phyloP scores from a whole-genome alignment of 2,329 filamentous ascomycete genomes.

The Colletotrichum sp. region DNA sequence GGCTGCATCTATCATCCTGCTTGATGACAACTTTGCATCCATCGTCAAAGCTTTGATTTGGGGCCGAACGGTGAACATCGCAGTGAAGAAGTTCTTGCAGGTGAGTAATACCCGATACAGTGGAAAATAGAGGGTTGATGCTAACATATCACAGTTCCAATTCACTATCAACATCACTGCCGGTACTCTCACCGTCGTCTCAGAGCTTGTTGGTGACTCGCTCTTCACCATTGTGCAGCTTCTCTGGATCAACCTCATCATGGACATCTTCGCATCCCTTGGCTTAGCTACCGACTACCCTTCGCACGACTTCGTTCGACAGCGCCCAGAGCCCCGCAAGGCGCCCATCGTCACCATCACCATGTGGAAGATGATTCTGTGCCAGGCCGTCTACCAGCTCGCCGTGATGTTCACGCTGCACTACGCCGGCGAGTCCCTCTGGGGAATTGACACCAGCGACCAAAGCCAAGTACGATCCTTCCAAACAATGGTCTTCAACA shows the following conservation, averaged over 20 bases:
- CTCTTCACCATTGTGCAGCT: slow-evolving; percentile 63
- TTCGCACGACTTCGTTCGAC: slow-evolving; percentile 35
- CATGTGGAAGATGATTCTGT: slow-evolving; percentile 87
- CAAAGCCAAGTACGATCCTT: slow-evolving; percentile 38
- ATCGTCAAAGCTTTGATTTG: slow-evolving; percentile 66
- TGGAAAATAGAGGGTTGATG: too few relatives aligned
- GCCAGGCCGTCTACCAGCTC: slow-evolving; percentile 75
- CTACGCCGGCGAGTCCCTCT: slow-evolving; percentile 58
- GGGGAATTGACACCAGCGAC: slow-evolving; percentile 26
- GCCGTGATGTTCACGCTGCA: slow-evolving; percentile 66
- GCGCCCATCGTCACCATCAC: slow-evolving; percentile 62
- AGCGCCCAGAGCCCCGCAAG: slow-evolving; percentile 29
- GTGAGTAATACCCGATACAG: slow-evolving; percentile 22
- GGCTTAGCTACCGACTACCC: slow-evolving; percentile 48
- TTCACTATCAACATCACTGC: slow-evolving; percentile 68
- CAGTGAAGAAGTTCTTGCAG: slow-evolving; percentile 68
- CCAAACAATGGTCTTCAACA: slow-evolving; percentile 80
- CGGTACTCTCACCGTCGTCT: slow-evolving; percentile 61
- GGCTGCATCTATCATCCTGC: slow-evolving; percentile 64
- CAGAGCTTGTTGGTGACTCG: slow-evolving; percentile 55
- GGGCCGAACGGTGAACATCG: slow-evolving; percentile 67
- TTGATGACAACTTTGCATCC: slow-evolving; percentile 65
- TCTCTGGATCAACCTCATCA: slow-evolving; percentile 65
- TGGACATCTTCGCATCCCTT: slow-evolving; percentile 63
- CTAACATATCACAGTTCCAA: slow-evolving; percentile 45